phyloP scores from a whole-genome alignment of 306 rosid species.

The Vicia faba region DNA sequence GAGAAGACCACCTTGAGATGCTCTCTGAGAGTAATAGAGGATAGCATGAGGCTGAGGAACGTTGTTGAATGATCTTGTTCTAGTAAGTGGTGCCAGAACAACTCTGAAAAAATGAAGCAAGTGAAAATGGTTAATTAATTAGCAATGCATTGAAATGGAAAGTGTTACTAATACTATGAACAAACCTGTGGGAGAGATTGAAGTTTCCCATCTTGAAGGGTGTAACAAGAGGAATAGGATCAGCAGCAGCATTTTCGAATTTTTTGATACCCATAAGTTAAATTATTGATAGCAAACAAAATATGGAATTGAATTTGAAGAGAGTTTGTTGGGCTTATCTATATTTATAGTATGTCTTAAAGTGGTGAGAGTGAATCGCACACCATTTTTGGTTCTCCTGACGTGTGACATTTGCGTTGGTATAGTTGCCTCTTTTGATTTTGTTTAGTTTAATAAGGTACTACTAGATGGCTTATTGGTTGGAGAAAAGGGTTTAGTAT shows the following conservation, averaged over 20 bases:
- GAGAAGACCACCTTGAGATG: constrained; percentile 22
- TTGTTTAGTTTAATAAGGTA: no score
- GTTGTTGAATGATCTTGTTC: constrained; percentile 24
- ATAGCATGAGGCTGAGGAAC: constrained; percentile 26
- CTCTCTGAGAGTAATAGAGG: constrained; percentile 22
- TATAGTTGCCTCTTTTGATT: no score
- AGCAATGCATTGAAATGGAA: not conserved
- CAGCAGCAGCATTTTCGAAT: not conserved
- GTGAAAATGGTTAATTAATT: not conserved
- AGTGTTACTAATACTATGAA: no score
- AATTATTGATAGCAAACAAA: not conserved
- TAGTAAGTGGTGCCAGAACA: constrained; percentile 13
- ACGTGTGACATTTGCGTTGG: no score
- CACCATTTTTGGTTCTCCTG: no score
- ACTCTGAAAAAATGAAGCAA: constrained; percentile 11
- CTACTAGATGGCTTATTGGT: no score
- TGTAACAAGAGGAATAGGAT: constrained; percentile 27
- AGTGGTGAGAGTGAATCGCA: no score
- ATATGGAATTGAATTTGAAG: not conserved
- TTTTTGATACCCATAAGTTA: no score
- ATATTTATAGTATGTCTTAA: not conserved
- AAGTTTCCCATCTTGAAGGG: constrained; percentile 42
- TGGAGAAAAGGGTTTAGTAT: no score
- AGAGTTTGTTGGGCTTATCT: not conserved
- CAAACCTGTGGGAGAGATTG: constrained; percentile 35